phyloP scores from a whole-genome alignment of 2,329 filamentous ascomycete species.

The Seiridium unicorne region DNA sequence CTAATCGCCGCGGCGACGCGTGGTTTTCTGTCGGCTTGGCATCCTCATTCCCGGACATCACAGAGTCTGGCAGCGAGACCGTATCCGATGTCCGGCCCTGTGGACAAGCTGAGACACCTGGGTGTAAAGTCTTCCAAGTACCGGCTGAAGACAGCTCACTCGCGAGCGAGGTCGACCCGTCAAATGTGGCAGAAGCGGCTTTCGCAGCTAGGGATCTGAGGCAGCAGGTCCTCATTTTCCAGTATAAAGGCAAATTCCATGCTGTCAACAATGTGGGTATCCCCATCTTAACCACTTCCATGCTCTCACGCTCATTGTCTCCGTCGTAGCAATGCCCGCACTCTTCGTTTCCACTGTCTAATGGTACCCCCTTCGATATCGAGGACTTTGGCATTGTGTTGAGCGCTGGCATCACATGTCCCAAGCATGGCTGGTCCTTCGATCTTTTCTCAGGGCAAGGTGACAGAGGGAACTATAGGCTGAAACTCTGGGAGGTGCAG shows the following conservation, averaged over 20 bases:
- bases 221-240: slow-evolving; percentile 65
- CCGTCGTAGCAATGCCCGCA: slow-evolving; percentile 61
- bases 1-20: slow-evolving; percentile 15
- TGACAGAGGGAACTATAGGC: slow-evolving; percentile 60
- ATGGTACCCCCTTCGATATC: slow-evolving; percentile 65
- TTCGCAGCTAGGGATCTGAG: slow-evolving; percentile 30
- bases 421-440: slow-evolving; percentile 71
- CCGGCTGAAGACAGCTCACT: slow-evolving; percentile 34
- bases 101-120: slow-evolving; percentile 35
- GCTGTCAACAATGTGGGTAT: slow-evolving; percentile 64
- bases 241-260: slow-evolving; percentile 62
- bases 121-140: slow-evolving; percentile 61
- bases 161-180: slow-evolving; percentile 33
- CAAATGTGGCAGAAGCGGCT: slow-evolving; percentile 26
- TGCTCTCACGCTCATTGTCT: neutral
- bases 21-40: slow-evolving; percentile 57
- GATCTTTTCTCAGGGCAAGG: slow-evolving; percentile 62
- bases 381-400: slow-evolving; percentile 68
- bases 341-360: slow-evolving; percentile 63
- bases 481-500: slow-evolving; percentile 65
- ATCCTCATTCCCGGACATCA: slow-evolving; percentile 55
- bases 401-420: slow-evolving; percentile 63
- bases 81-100: slow-evolving; percentile 38
- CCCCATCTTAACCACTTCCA: neutral
- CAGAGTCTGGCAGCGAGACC: slow-evolving; percentile 33